phyloP scores from a whole-genome alignment of 2,329 filamentous ascomycete species.

The Scedosporium aurantiacum region DNA sequence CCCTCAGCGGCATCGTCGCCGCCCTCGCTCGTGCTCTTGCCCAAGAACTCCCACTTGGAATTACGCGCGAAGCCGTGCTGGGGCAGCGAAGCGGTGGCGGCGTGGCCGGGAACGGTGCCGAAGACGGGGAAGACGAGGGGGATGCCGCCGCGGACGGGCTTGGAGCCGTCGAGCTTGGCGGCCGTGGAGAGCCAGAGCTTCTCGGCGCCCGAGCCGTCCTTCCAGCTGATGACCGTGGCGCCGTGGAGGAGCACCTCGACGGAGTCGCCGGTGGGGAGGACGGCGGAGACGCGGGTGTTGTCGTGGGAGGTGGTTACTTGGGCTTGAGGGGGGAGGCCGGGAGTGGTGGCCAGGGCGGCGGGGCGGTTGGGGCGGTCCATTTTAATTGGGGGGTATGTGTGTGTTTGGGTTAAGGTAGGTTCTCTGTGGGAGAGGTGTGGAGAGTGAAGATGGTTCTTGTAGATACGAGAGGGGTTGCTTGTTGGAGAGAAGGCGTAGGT shows the following conservation, averaged over 20 bases:
- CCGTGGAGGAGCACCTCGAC: constrained; percentile 82
- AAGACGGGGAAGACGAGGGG: constrained; percentile 94
- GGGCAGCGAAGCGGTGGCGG: constrained; percentile 66
- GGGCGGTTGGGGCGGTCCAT: constrained; percentile 83
- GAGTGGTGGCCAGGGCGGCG: constrained; percentile 61
- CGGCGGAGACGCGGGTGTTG: constrained; percentile 63
- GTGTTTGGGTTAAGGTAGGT: neutral
- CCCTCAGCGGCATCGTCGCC: constrained; percentile 35
- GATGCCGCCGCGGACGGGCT: constrained; percentile 83
- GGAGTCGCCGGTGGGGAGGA: constrained; percentile 75
- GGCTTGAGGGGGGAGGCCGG: constrained; percentile 62
- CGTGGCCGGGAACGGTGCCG: constrained; percentile 65
- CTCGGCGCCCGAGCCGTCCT: constrained; percentile 65
- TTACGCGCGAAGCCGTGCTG: constrained; percentile 94
- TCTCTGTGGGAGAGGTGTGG: no score
- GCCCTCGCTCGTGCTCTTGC: constrained; percentile 54
- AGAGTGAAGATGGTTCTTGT: neutral
- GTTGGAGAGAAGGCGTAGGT: neutral
- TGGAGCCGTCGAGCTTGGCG: constrained; percentile 73
- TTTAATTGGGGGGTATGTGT: constrained; percentile 29
- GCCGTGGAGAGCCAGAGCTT: constrained; percentile 78
- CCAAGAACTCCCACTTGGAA: constrained; percentile 85
- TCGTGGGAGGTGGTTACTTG: constrained; percentile 64
- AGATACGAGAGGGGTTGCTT: neutral
- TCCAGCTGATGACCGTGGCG: constrained; percentile 90